Conservation (phyloP, 2,329 filamentous ascomycete species). For the Diaporthe longicolla region DNA sequence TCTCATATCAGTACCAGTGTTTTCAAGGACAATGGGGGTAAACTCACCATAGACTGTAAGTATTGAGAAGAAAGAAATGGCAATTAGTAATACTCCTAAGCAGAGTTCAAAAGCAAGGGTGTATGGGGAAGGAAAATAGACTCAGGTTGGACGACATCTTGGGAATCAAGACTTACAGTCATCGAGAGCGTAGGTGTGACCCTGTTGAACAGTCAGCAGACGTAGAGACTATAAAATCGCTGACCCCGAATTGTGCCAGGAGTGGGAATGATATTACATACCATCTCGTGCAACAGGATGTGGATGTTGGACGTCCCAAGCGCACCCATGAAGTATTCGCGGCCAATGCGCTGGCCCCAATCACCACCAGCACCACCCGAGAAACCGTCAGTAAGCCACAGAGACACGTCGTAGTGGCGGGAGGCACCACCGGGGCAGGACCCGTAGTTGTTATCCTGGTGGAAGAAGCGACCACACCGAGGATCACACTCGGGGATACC, state of each 20-base stretch:
- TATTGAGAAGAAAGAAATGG: background rate
- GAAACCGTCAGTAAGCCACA: slow-evolving; percentile 64
- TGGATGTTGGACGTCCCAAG: slow-evolving; percentile 56
- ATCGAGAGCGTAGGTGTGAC: slow-evolving; percentile 21
- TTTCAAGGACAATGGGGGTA: too few relatives aligned
- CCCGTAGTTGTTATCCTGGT: slow-evolving; percentile 58
- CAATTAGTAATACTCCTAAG: background rate
- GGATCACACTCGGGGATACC: slow-evolving; percentile 59
- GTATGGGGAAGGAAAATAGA: background rate
- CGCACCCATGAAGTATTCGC: slow-evolving; percentile 58
- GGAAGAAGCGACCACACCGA: slow-evolving; percentile 60
- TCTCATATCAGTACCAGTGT: background rate
- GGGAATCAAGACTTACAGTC: background rate
- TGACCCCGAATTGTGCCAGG: too few relatives aligned
- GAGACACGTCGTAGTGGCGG: slow-evolving; percentile 60
- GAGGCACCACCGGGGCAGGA: slow-evolving; percentile 55
- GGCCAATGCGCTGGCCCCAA: slow-evolving; percentile 62
- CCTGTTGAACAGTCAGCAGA: background rate
- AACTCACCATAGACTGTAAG: slow-evolving; percentile 11
- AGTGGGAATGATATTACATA: background rate
- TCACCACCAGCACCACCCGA: slow-evolving; percentile 60
- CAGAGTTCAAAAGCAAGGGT: background rate
- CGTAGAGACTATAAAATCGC: background rate
- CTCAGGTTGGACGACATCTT: background rate
- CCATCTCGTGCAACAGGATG: slow-evolving; percentile 49